Percentiles rank a stretch among this genome's conserved stretches.
Evolutionary conservation across 176 grass and related monocot species (phyloP).

Genomic region (Carex cristatella): DNA sequence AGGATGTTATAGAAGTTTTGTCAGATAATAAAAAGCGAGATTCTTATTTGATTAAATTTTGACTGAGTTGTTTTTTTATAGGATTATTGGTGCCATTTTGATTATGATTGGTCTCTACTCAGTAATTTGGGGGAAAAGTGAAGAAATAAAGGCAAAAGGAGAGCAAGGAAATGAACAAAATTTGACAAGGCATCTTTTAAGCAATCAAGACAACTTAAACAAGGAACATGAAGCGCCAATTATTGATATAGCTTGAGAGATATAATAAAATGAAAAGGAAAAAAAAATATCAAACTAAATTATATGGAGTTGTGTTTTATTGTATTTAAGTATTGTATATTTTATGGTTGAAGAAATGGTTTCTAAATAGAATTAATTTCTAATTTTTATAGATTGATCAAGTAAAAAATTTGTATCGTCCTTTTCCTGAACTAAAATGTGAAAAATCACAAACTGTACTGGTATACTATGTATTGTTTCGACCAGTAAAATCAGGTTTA

Average conservation of each 20-base stretch:
- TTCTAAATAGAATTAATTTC: not conserved
- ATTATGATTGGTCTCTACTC: constrained; percentile 82
- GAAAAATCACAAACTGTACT: not conserved
- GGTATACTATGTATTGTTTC: not conserved
- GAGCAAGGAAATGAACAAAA: constrained; percentile 27
- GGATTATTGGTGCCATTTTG: constrained; percentile 66
- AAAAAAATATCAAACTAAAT: not conserved
- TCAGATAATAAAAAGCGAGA: not conserved
- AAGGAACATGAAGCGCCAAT: constrained; percentile 27
- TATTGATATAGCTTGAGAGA: constrained; percentile 43
- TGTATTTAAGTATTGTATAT: not conserved
- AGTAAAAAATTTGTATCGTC: not conserved
- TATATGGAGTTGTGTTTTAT: not conserved
- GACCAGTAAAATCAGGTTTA: no score
- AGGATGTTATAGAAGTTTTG: no score
- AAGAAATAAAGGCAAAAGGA: constrained; percentile 50
- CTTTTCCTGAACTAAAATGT: not conserved
- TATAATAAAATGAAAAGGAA: not conserved
- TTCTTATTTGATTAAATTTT: constrained; percentile 5
- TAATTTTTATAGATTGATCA: not conserved
- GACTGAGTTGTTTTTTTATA: not conserved
- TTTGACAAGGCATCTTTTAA: constrained; percentile 43
- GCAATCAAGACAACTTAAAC: constrained; percentile 25
- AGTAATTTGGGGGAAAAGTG: constrained; percentile 83
- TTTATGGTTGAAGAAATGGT: not conserved